phyloP scores from a whole-genome alignment of 192 early-diverging fungal genomes.

The Neocallimastix lanati region DNA sequence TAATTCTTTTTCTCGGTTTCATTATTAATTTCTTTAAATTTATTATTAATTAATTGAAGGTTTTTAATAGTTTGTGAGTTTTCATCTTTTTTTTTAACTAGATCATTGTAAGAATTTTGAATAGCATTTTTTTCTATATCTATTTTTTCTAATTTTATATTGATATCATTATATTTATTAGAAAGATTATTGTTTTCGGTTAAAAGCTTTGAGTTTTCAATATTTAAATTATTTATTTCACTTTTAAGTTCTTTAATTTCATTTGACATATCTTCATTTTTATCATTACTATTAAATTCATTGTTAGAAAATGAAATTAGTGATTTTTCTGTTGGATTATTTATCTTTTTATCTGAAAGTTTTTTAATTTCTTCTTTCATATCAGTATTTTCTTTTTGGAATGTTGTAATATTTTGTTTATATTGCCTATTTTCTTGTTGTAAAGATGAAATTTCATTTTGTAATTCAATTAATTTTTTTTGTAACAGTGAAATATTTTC shows the following conservation, averaged over 20 bases:
- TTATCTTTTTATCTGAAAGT: neutral
- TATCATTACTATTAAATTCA: neutral
- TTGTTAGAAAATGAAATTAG: neutral
- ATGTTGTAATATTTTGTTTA: neutral
- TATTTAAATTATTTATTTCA: neutral
- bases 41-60: neutral
- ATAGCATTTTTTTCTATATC: neutral
- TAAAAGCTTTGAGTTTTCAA: too few species aligned
- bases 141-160: neutral
- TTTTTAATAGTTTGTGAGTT: neutral
- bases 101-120: neutral
- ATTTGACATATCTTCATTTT: neutral
- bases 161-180: neutral
- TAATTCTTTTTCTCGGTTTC: neutral
- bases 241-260: neutral
- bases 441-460: neutral
- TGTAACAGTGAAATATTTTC: neutral
- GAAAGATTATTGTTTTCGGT: neutral
- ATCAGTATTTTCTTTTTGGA: neutral
- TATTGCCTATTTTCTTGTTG: neutral
- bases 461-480: neutral
- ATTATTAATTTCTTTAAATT: neutral
- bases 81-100: neutral
- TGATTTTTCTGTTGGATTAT: neutral
- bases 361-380: neutral